A percentile compares a stretch with the other conserved stretches of the same genome.
These are phyloP conservation scores for Euphorbia peplus DNA, from an alignment of 345 rosid genomes.

Conservation along the genomic window DNA sequence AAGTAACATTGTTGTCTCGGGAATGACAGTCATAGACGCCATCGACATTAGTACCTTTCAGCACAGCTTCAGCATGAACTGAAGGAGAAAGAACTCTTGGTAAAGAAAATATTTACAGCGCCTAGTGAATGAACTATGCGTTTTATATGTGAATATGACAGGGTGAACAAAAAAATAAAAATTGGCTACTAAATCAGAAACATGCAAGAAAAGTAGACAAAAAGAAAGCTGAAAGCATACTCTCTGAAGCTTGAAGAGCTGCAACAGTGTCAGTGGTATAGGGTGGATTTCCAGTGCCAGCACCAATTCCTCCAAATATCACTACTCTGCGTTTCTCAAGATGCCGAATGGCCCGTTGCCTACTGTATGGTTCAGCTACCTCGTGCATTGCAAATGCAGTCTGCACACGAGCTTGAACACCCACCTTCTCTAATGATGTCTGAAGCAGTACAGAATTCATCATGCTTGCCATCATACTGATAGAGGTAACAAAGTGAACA, in stretches of 20 bases:
- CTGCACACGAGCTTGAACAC: slow-evolving; percentile 72
- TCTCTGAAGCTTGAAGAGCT: slow-evolving; percentile 82
- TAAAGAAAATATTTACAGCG: background rate
- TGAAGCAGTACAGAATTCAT: slow-evolving; percentile 86
- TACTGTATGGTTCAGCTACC: slow-evolving; percentile 76
- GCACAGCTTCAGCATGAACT: slow-evolving; percentile 82
- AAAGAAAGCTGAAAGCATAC: slow-evolving; percentile 34
- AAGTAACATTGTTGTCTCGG: slow-evolving; percentile 55
- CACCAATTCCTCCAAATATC: slow-evolving; percentile 88
- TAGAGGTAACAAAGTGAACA: background rate
- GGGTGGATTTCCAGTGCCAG: slow-evolving; percentile 80
- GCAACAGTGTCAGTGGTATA: slow-evolving; percentile 90
- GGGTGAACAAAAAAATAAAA: background rate
- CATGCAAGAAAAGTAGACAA: background rate
- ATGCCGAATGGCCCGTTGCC: slow-evolving; percentile 76
- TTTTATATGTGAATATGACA: background rate
- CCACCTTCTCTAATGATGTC: slow-evolving; percentile 75
- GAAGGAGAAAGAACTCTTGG: slow-evolving; percentile 14
- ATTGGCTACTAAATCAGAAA: background rate
- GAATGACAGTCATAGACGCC: slow-evolving; percentile 68
- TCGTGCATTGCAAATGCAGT: slow-evolving; percentile 67
- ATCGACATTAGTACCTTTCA: slow-evolving; percentile 77
- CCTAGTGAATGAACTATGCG: background rate
- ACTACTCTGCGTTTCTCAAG: slow-evolving; percentile 93
- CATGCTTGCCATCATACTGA: slow-evolving; percentile 72